Conservation (phyloP, 768 basidiomycete species). For the Hericium alpestre region DNA sequence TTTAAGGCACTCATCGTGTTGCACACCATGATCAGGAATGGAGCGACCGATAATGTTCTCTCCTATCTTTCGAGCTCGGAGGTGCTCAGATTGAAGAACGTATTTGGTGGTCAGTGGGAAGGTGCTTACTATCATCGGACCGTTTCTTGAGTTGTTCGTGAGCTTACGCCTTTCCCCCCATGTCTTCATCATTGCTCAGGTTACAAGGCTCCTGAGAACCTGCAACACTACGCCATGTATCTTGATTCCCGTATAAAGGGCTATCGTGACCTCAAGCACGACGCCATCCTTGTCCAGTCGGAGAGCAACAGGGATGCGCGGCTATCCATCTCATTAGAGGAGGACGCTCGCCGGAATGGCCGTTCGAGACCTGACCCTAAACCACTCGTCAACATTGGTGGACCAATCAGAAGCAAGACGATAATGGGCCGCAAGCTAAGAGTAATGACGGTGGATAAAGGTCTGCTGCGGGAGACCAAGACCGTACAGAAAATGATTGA, state of each 20-base stretch:
- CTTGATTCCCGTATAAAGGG: constrained; percentile 81
- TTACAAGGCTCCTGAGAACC: constrained; percentile 75
- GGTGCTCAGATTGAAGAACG: constrained; percentile 71
- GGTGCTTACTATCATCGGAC: constrained; percentile 32
- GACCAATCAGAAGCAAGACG: constrained; percentile 53
- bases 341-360: constrained; percentile 24
- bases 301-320: constrained; percentile 86
- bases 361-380: constrained; percentile 8
- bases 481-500: constrained; percentile 88
- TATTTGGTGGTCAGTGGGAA: constrained; percentile 80
- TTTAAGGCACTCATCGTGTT: constrained; percentile 95
- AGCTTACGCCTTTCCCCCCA: background rate
- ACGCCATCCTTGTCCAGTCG: constrained; percentile 86
- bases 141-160: background rate
- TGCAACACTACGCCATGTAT: constrained; percentile 81
- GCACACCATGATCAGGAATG: constrained; percentile 94
- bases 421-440: constrained; percentile 76
- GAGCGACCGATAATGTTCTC: constrained; percentile 89
- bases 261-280: constrained; percentile 86
- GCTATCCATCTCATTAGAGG: constrained; percentile 51
- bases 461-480: constrained; percentile 83
- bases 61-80: constrained; percentile 74
- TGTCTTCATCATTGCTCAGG: constrained; percentile 33
- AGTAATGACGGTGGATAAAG: constrained; percentile 92
- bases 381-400: background rate